A percentile compares a stretch with the other conserved stretches of the same genome.
These are phyloP conservation scores for Suhomyces kilbournensis DNA, from an alignment of 805 yeast species.

Conservation along the genomic window DNA sequence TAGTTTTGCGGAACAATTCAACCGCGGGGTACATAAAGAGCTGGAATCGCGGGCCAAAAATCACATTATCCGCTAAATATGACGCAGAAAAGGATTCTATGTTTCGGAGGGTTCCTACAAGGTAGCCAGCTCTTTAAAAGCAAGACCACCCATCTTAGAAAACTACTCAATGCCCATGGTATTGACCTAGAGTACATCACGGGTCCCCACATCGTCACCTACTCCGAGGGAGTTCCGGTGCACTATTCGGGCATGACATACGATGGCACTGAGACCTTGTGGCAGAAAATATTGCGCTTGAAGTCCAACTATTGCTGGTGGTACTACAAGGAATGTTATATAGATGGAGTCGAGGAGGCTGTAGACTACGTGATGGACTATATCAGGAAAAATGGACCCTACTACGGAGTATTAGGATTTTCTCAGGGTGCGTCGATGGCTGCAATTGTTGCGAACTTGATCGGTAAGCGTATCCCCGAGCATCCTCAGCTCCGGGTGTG, in stretches of 20 bases:
- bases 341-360: slow-evolving; percentile 27
- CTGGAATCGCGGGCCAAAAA: neutral
- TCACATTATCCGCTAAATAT: neutral
- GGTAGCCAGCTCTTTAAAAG: slow-evolving; percentile 31
- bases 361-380: slow-evolving; percentile 23
- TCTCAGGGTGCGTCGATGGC: slow-evolving; percentile 45
- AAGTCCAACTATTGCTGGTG: slow-evolving; percentile 39
- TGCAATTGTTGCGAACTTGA: slow-evolving; percentile 23
- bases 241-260: neutral
- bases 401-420: slow-evolving; percentile 41
- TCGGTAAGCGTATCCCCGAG: slow-evolving; percentile 19
- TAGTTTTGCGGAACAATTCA: neutral
- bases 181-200: slow-evolving; percentile 32
- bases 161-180: slow-evolving; percentile 20
- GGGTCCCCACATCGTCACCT: slow-evolving; percentile 21
- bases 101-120: slow-evolving; percentile 41
- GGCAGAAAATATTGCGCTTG: slow-evolving; percentile 28
- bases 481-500: slow-evolving; percentile 28
- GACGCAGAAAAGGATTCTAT: slow-evolving; percentile 14
- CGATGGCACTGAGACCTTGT: slow-evolving; percentile 9
- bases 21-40: neutral
- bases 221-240: neutral
- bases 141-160: slow-evolving; percentile 32
- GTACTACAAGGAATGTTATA: slow-evolving; percentile 12
- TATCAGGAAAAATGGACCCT: slow-evolving; percentile 37